phyloP scores from a whole-genome alignment of 2,329 filamentous ascomycete genomes.

The Parastagonospora avenae region DNA sequence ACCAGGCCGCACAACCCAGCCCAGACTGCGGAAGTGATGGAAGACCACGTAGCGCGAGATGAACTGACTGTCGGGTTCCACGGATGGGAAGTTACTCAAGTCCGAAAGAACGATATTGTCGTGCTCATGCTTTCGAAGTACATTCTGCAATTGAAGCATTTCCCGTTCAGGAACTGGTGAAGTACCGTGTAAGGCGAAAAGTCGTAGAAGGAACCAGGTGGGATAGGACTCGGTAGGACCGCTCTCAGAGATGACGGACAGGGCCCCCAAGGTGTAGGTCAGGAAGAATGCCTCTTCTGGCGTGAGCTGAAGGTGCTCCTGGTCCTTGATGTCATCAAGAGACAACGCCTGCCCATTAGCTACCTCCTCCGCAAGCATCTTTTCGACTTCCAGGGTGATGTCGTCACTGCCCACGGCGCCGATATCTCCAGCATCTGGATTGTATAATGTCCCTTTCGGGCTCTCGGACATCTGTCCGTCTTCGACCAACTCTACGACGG shows the following conservation, averaged over 20 bases:
- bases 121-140: conserved; percentile 18
- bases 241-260: conserved; percentile 65
- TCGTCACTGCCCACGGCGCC: conserved; percentile 11
- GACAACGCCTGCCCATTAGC: conserved; percentile 10
- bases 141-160: conserved; percentile 13
- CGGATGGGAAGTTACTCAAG: conserved; percentile 27
- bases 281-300: conserved; percentile 93
- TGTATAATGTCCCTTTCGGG: conserved; percentile 25
- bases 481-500: conserved; percentile 37
- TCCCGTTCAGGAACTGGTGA: conserved; percentile 54
- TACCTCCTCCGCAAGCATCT: conserved; percentile 10
- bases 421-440: conserved; percentile 14
- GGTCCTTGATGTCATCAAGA: conserved; percentile 35
- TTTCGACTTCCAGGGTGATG: conserved; percentile 17
- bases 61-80: conserved; percentile 81
- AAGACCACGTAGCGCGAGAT: conserved; percentile 87
- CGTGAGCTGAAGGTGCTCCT: conserved; percentile 91
- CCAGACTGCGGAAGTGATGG: conserved; percentile 93
- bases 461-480: conserved; percentile 24
- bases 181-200: conserved; percentile 73
- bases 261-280: conserved; percentile 75
- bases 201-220: conserved; percentile 38
- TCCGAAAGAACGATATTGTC: conserved; percentile 8
- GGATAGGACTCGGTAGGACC: conserved; percentile 54
- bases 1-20: conserved; percentile 91